Conservation (phyloP, 148 eudicot genomes). For the Pouteria glomerata region DNA sequence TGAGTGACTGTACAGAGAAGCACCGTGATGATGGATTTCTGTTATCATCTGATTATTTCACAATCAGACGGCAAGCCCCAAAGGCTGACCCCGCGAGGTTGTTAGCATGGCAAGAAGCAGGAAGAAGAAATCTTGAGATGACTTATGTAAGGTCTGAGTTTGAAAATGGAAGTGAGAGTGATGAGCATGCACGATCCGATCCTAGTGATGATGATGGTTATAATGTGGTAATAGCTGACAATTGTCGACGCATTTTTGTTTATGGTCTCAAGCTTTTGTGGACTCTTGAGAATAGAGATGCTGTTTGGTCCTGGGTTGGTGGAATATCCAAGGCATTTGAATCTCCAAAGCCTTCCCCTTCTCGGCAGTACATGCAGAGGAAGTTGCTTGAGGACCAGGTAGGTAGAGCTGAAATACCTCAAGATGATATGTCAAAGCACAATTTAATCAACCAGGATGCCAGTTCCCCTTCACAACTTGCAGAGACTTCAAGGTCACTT, state of each 20-base stretch:
- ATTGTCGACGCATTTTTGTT: slow-evolving; percentile 85
- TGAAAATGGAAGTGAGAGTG: slow-evolving; percentile 95
- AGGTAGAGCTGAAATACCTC: slow-evolving; percentile 38
- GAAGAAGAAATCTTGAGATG: slow-evolving; percentile 89
- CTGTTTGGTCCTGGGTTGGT: slow-evolving; percentile 99
- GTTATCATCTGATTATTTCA: slow-evolving; percentile 88
- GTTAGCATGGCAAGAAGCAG: slow-evolving; percentile 97
- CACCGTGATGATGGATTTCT: slow-evolving; percentile 92
- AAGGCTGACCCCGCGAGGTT: slow-evolving; percentile 93
- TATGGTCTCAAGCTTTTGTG: slow-evolving; percentile 97
- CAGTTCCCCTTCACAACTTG: slow-evolving; percentile 43
- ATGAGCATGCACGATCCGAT: slow-evolving; percentile 83
- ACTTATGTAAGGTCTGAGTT: slow-evolving; percentile 93
- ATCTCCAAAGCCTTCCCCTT: slow-evolving; percentile 90
- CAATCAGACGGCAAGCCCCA: slow-evolving; percentile 88
- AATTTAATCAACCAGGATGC: slow-evolving; percentile 37
- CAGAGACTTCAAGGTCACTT: slow-evolving; percentile 37
- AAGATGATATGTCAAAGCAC: slow-evolving; percentile 40
- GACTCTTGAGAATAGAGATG: slow-evolving; percentile 96
- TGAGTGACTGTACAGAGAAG: slow-evolving; percentile 50
- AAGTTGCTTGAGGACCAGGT: slow-evolving; percentile 65
- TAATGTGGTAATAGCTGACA: slow-evolving; percentile 95
- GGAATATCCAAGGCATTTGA: slow-evolving; percentile 91
- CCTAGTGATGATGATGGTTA: slow-evolving; percentile 98
- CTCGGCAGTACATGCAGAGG: slow-evolving; percentile 88